Conservation (phyloP, 148 eudicot genomes). For the Rhododendron vialii region DNA sequence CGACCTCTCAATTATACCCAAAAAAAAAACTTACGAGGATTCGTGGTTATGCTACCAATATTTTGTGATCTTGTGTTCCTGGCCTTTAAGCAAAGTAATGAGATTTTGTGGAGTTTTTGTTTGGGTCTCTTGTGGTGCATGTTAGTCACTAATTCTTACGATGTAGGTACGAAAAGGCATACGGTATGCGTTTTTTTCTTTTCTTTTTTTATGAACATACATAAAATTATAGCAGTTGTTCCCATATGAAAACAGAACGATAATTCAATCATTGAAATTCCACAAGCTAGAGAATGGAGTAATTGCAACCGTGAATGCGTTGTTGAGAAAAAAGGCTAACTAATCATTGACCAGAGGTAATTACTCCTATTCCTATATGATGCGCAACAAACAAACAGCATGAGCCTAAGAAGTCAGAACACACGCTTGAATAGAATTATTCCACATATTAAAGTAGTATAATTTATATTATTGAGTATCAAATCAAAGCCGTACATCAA, state of each 20-base stretch:
- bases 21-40: neutral
- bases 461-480: too few species aligned
- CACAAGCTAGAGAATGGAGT: neutral
- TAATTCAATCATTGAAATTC: neutral
- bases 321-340: neutral
- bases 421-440: neutral
- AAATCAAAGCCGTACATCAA: neutral
- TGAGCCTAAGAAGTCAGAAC: neutral
- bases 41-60: neutral
- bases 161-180: neutral
- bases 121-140: neutral
- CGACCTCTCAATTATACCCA: too few species aligned
- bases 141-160: neutral
- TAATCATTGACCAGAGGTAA: neutral
- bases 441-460: neutral
- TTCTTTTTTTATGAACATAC: neutral
- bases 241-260: neutral
- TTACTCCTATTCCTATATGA: neutral
- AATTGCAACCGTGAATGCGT: neutral
- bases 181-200: neutral
- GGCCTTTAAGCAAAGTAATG: neutral
- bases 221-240: neutral
- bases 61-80: neutral
- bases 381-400: neutral
- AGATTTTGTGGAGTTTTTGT: neutral